phyloP scores from a whole-genome alignment of 2,329 filamentous ascomycete species.

The Diaporthe citriasiana region DNA sequence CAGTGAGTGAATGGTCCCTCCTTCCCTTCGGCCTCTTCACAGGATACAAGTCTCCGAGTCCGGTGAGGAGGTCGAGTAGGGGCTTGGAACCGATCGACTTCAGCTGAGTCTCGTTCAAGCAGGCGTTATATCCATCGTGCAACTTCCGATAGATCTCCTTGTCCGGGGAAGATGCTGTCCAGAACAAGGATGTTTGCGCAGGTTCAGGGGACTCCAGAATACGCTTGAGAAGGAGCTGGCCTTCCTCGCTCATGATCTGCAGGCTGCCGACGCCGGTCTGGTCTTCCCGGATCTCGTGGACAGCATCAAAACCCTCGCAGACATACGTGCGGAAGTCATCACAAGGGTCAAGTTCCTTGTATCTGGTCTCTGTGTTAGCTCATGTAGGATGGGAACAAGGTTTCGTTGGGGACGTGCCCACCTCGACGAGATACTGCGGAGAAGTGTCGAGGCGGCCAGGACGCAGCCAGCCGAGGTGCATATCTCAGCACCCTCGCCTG shows the following conservation, averaged over 20 bases:
- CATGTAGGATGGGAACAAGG: conserved; percentile 45
- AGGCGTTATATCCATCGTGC: conserved; percentile 74
- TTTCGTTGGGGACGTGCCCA: background rate
- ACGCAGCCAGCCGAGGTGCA: conserved; percentile 42
- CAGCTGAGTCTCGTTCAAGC: conserved; percentile 73
- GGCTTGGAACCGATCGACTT: conserved; percentile 68
- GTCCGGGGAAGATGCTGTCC: conserved; percentile 61
- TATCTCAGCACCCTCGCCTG: conserved; percentile 26
- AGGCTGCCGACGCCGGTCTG: conserved; percentile 72
- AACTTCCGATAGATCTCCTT: conserved; percentile 76
- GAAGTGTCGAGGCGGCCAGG: conserved; percentile 40
- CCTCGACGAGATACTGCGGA: conserved; percentile 42
- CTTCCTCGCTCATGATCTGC: conserved; percentile 72
- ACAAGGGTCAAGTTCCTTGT: conserved; percentile 76
- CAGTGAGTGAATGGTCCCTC: conserved; percentile 44
- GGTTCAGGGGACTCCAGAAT: conserved; percentile 73
- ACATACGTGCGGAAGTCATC: conserved; percentile 70
- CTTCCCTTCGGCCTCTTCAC: conserved; percentile 28
- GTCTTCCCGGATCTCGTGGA: conserved; percentile 75
- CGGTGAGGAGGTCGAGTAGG: conserved; percentile 67
- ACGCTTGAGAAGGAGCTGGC: conserved; percentile 70
- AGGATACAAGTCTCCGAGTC: conserved; percentile 57
- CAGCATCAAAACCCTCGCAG: conserved; percentile 76
- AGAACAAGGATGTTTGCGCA: conserved; percentile 49
- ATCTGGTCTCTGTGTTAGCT: conserved; percentile 47